Conservation (phyloP, 164 flowering plant genomes). For the Liquidambar formosana region DNA sequence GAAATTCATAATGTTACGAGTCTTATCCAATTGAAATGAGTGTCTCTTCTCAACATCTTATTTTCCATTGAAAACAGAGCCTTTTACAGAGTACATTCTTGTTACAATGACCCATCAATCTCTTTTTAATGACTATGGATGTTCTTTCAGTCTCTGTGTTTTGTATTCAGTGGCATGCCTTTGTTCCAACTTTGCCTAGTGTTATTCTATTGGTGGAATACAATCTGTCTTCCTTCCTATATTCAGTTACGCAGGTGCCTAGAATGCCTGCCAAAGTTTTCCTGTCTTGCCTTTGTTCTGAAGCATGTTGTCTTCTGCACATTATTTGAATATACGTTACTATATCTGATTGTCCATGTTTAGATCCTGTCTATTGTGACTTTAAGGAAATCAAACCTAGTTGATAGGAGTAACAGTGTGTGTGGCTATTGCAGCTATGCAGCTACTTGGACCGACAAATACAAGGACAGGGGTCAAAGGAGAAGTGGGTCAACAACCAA, state of each 20-base stretch:
- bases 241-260: neutral
- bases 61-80: neutral
- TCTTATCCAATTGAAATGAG: neutral
- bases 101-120: neutral
- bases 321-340: too few species aligned
- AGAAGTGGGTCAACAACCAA: constrained; percentile 45
- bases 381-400: neutral
- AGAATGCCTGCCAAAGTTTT: neutral
- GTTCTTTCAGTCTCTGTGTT: neutral
- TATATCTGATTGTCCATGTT: neutral
- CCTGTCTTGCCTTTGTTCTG: neutral
- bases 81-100: neutral
- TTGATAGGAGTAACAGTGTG: neutral
- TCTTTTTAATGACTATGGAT: neutral
- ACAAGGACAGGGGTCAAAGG: constrained; percentile 47
- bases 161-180: neutral
- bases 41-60: neutral
- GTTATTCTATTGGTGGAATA: neutral
- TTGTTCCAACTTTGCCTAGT: neutral
- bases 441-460: constrained; percentile 71
- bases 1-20: neutral
- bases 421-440: constrained; percentile 58
- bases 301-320: too few species aligned
- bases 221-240: neutral
- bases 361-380: neutral